Percentiles rank a stretch among this genome's conserved stretches.
Conservation (phyloP, 768 basidiomycete genomes). For the Lyophyllum atratum region DNA sequence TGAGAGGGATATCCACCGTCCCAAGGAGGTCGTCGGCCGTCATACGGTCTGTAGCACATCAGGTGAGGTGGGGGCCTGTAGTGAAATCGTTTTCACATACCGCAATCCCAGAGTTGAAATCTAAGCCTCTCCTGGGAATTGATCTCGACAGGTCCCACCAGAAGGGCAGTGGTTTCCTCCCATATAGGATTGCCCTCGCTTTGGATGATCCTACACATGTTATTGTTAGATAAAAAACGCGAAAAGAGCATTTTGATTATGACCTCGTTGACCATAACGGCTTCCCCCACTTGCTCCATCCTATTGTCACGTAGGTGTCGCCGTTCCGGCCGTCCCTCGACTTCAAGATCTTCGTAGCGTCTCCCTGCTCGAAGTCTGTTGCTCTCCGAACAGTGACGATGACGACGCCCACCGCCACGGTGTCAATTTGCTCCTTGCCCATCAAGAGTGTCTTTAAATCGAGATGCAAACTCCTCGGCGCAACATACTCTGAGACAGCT, state of each 20-base stretch:
- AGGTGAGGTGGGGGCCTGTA: not conserved
- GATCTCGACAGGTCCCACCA: constrained; percentile 65
- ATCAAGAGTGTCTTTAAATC: constrained; percentile 66
- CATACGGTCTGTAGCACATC: constrained; percentile 32
- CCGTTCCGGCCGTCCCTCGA: constrained; percentile 27
- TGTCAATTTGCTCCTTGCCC: constrained; percentile 64
- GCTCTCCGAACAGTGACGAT: constrained; percentile 67
- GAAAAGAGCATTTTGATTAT: not conserved
- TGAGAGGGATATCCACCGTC: constrained; percentile 42
- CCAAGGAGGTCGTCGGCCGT: constrained; percentile 54
- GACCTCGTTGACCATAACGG: constrained; percentile 69
- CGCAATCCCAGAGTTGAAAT: constrained; percentile 75
- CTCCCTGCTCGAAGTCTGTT: constrained; percentile 45
- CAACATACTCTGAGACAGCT: constrained; percentile 62
- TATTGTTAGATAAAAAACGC: not conserved
- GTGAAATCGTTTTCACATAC: constrained; percentile 26
- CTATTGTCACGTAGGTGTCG: constrained; percentile 64
- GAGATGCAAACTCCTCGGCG: constrained; percentile 70
- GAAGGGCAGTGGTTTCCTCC: constrained; percentile 66
- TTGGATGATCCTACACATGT: constrained; percentile 54
- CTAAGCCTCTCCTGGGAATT: constrained; percentile 65
- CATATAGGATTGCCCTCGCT: constrained; percentile 63
- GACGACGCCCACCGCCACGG: constrained; percentile 64
- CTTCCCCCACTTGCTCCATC: constrained; percentile 64
- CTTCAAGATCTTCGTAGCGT: constrained; percentile 37